Conservation (phyloP, 306 rosid species). For the Begonia peltatifolia region DNA sequence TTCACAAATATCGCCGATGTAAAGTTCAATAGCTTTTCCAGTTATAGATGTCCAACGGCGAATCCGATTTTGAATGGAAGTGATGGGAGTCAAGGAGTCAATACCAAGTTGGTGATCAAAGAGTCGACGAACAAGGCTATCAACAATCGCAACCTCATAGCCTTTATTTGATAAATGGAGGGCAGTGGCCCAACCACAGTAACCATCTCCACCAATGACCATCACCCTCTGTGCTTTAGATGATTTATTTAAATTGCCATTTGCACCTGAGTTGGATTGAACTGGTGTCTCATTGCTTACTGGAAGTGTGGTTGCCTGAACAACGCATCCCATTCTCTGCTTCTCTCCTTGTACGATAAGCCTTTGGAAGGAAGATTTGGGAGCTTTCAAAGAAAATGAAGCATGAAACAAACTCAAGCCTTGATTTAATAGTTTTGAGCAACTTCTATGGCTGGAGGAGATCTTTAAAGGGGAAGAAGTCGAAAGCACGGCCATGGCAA, state of each 20-base stretch:
- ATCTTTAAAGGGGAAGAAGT: conserved; percentile 49
- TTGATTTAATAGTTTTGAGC: conserved; percentile 27
- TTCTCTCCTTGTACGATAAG: conserved; percentile 30
- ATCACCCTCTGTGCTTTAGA: conserved; percentile 58
- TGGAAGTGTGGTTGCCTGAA: conserved; percentile 46
- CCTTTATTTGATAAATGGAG: conserved; percentile 91
- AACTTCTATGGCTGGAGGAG: conserved; percentile 36
- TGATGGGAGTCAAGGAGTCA: conserved; percentile 75
- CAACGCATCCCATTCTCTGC: conserved; percentile 16
- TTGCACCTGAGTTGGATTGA: conserved; percentile 26
- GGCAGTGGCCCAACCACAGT: conserved; percentile 99
- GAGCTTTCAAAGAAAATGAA: conserved; percentile 17
- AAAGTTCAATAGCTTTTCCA: conserved; percentile 69
- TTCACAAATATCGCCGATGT: conserved; percentile 82
- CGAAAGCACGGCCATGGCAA: conserved; percentile 63
- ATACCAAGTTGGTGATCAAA: conserved; percentile 89
- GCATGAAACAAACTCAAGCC: conserved; percentile 25
- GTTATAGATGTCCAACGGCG: conserved; percentile 76
- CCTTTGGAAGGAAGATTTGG: conserved; percentile 29
- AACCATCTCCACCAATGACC: conserved; percentile 97
- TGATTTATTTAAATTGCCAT: conserved; percentile 21
- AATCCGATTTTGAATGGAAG: conserved; percentile 73
- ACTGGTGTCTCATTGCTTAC: conserved; percentile 33
- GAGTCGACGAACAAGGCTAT: conserved; percentile 77
- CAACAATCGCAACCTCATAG: conserved; percentile 85